A percentile compares a stretch with the other conserved stretches of the same genome.
Conservation (phyloP, 176 grass and related monocot species). For the Triticum urartu region DNA sequence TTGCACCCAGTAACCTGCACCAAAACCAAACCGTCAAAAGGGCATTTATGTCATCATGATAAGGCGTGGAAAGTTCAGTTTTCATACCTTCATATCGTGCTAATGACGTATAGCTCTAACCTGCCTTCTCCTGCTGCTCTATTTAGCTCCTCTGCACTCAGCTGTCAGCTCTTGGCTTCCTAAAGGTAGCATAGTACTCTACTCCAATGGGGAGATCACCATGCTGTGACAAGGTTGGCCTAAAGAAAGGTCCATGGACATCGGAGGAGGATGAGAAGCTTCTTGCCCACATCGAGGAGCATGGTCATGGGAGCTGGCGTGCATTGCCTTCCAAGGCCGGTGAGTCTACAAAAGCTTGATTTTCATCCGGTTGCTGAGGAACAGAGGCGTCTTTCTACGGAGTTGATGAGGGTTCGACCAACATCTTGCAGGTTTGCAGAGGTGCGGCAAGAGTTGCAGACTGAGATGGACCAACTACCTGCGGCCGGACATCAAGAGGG, state of each 20-base stretch:
- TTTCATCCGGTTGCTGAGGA: conserved; percentile 18
- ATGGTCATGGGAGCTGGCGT: conserved; percentile 94
- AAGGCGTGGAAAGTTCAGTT: conserved; percentile 35
- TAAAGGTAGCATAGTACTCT: conserved; percentile 20
- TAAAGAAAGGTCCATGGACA: conserved; percentile 94
- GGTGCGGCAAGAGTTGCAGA: conserved; percentile 96
- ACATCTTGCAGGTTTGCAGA: conserved; percentile 73
- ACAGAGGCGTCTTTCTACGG: not conserved
- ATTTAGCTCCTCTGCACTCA: conserved; percentile 32
- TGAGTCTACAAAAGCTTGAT: conserved; percentile 39
- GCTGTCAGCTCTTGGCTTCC: conserved; percentile 34
- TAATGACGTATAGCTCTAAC: conserved; percentile 28
- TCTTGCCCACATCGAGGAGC: conserved; percentile 90
- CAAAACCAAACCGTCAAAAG: conserved; percentile 24
- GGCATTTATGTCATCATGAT: conserved; percentile 44
- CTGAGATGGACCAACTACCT: conserved; percentile 97
- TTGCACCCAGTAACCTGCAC: conserved; percentile 7
- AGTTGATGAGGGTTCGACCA: conserved; percentile 7
- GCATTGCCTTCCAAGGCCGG: conserved; percentile 86
- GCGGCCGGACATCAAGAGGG: conserved; percentile 93
- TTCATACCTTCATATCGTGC: conserved; percentile 25
- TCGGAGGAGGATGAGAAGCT: conserved; percentile 91
- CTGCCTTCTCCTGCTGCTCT: conserved; percentile 34
- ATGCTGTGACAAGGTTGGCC: conserved; percentile 90
- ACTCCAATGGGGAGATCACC: conserved; percentile 80